Evolutionary conservation across 1,139 yeast species (phyloP).

Genomic region (Saccharomyces hybrid): DNA sequence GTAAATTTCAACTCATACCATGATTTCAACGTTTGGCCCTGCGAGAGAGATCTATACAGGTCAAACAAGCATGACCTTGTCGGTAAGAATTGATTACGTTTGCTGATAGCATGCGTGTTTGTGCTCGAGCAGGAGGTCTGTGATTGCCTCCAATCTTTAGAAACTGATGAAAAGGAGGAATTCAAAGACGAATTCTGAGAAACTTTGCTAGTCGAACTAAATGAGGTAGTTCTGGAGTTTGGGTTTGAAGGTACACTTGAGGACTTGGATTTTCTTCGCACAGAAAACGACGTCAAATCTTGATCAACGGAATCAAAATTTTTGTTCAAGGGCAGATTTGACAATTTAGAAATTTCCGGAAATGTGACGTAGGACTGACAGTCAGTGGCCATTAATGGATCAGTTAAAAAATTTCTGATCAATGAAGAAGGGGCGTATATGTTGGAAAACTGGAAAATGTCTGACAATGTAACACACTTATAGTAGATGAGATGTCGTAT

Average conservation of each 20-base stretch:
- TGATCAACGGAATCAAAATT: constrained; percentile 4
- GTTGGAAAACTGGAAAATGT: constrained; percentile 82
- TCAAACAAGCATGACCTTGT: constrained; percentile 61
- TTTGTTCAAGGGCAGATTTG: constrained; percentile 26
- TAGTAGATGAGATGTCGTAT: constrained; percentile 89
- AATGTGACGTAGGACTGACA: constrained; percentile 73
- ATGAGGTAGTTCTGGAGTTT: constrained; percentile 11
- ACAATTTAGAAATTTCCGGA: constrained; percentile 19
- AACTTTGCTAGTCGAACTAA: constrained; percentile 8
- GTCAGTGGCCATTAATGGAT: constrained; percentile 64
- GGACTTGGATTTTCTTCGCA: not conserved
- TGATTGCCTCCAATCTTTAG: constrained; percentile 14
- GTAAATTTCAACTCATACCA: constrained; percentile 71
- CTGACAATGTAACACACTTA: constrained; percentile 72
- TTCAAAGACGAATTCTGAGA: constrained; percentile 6
- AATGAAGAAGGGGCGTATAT: constrained; percentile 84
- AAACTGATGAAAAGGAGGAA: constrained; percentile 5
- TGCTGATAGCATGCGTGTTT: constrained; percentile 12
- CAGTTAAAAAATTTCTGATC: constrained; percentile 58
- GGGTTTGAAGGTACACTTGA: not conserved
- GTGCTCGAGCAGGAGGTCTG: constrained; percentile 20
- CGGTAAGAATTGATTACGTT: constrained; percentile 39
- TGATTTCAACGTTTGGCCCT: constrained; percentile 67
- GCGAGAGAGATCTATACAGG: constrained; percentile 70
- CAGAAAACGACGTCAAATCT: constrained; percentile 11